phyloP scores from a whole-genome alignment of 306 rosid genomes.

The Trifolium repens region DNA sequence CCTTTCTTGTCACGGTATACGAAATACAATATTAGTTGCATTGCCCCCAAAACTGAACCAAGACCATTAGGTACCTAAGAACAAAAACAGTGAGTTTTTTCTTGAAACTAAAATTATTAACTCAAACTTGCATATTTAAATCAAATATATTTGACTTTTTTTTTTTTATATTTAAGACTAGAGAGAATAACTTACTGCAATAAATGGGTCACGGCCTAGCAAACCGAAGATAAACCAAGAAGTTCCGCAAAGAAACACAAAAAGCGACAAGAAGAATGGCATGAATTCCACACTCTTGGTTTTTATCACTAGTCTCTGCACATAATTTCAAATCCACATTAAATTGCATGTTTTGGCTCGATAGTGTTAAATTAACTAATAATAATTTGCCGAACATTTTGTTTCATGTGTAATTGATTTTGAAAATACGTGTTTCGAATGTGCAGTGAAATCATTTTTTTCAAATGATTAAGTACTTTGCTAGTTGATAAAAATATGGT shows the following conservation, averaged over 20 bases:
- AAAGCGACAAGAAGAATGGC: slow-evolving; percentile 88
- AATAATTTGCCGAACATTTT: background rate
- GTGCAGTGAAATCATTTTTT: background rate
- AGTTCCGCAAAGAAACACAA: slow-evolving; percentile 86
- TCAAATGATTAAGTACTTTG: background rate
- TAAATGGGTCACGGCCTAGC: slow-evolving; percentile 83
- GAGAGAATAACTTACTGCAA: slow-evolving; percentile 55
- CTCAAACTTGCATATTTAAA: background rate
- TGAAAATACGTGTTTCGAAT: background rate
- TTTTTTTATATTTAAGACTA: background rate
- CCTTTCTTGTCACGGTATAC: slow-evolving; percentile 61
- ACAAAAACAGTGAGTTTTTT: background rate
- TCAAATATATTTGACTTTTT: too few species aligned
- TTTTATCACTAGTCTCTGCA: slow-evolving; percentile 82
- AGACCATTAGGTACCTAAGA: slow-evolving; percentile 74
- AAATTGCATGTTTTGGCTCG: background rate
- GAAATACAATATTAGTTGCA: slow-evolving; percentile 75
- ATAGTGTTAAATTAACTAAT: background rate
- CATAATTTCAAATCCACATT: background rate
- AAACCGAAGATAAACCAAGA: slow-evolving; percentile 88
- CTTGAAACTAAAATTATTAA: background rate
- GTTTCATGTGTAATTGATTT: background rate
- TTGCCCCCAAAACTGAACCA: slow-evolving; percentile 68
- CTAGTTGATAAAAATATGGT: background rate
- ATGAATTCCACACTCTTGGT: slow-evolving; percentile 90